These are phyloP conservation scores for Cordyceps farinosa DNA, from an alignment of 2,329 filamentous ascomycete genomes.

Conservation along the genomic window DNA sequence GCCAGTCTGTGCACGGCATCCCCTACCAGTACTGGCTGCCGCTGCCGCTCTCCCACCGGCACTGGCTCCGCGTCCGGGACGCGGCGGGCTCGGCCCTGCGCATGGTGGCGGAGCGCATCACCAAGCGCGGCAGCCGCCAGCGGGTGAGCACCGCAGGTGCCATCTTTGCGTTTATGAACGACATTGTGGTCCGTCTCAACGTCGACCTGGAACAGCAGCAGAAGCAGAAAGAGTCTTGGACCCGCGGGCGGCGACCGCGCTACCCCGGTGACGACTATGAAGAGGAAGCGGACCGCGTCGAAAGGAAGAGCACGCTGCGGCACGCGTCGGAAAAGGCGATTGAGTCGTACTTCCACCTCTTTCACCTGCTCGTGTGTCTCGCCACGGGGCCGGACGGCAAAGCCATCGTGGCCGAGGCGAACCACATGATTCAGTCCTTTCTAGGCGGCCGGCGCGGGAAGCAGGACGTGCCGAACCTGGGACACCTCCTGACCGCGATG, in stretches of 20 bases:
- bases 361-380: conserved; percentile 48
- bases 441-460: conserved; percentile 39
- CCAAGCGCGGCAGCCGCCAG: not conserved
- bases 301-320: conserved; percentile 37
- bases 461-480: conserved; percentile 43
- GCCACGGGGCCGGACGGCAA: conserved; percentile 27
- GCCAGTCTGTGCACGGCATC: conserved; percentile 40
- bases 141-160: conserved; percentile 32
- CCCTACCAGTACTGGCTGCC: conserved; percentile 43
- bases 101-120: not conserved
- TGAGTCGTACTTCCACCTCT: conserved; percentile 50
- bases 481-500: conserved; percentile 44
- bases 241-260: not conserved
- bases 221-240: not conserved
- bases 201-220: conserved; percentile 20
- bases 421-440: conserved; percentile 38
- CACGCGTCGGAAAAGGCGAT: conserved; percentile 52
- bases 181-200: conserved; percentile 47
- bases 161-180: conserved; percentile 48
- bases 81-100: conserved; percentile 22
- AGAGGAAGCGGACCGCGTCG: not conserved
- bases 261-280: not conserved
- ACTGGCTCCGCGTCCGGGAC: conserved; percentile 39
- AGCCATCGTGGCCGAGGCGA: conserved; percentile 32
- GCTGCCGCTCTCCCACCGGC: conserved; percentile 41